These are phyloP conservation scores for Eremothecium cymbalariae DNA, from an alignment of 1,139 yeast species.

Conservation along the genomic window DNA sequence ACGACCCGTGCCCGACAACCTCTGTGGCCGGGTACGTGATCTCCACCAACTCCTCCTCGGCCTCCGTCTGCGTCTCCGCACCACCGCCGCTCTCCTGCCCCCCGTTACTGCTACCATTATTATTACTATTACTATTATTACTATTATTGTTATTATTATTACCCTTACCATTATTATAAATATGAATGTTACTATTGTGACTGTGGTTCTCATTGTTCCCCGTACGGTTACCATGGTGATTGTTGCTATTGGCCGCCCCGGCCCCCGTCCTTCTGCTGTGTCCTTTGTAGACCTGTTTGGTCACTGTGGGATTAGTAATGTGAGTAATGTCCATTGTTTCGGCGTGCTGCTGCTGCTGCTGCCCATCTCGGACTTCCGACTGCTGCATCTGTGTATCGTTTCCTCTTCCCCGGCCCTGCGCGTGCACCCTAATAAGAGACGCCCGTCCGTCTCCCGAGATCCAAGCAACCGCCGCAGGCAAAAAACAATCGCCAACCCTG, in stretches of 20 bases:
- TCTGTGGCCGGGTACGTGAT: constrained; percentile 37
- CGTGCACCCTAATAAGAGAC: no score
- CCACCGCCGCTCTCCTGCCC: neutral
- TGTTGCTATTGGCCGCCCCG: no score
- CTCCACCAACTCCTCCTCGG: constrained; percentile 23
- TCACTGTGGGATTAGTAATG: constrained; percentile 4
- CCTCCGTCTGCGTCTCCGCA: neutral
- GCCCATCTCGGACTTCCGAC: no score
- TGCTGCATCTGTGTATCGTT: no score
- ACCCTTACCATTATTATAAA: neutral
- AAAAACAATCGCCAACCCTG: no score
- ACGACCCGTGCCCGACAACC: constrained; percentile 96
- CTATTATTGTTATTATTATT: neutral
- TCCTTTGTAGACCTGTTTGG: constrained; percentile 5
- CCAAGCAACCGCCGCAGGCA: no score
- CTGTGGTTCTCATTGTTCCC: no score
- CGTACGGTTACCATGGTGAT: no score
- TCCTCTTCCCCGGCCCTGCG: no score
- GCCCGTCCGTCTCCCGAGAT: no score
- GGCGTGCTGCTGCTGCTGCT: no score
- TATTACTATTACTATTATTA: neutral
- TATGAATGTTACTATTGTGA: no score
- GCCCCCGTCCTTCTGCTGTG: constrained; percentile 3
- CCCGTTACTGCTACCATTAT: neutral
- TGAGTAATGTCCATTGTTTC: constrained; percentile 6